Conservation (phyloP, 306 rosid species). For the Trichosanthes truncata region DNA sequence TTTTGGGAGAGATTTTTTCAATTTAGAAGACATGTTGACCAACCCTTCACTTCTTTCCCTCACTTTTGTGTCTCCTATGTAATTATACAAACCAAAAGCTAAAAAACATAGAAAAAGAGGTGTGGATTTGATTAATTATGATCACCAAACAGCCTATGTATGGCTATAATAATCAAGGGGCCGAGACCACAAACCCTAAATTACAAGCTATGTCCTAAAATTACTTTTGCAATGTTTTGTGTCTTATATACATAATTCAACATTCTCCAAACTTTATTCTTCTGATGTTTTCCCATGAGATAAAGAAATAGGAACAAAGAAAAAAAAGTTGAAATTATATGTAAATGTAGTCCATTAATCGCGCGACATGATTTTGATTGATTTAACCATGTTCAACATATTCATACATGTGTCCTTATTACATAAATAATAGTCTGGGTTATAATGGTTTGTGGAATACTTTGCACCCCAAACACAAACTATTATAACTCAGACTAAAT, state of each 20-base stretch:
- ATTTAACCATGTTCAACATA: not conserved
- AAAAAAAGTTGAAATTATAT: not conserved
- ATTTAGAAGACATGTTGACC: not conserved
- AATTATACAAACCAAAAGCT: not conserved
- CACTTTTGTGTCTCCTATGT: not conserved
- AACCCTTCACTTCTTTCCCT: not conserved
- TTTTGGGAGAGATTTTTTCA: not conserved
- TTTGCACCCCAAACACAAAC: no score
- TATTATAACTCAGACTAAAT: no score
- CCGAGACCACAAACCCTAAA: not conserved
- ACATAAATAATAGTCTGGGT: no score
- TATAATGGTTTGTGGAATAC: no score
- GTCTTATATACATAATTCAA: not conserved
- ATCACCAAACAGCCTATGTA: not conserved
- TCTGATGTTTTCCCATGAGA: not conserved
- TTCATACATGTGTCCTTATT: not conserved
- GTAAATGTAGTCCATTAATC: not conserved
- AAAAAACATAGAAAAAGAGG: not conserved
- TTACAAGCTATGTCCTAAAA: not conserved
- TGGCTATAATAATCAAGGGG: not conserved
- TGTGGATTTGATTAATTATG: constrained; percentile 5
- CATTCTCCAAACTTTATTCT: not conserved
- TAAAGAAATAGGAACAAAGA: not conserved
- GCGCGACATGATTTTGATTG: not conserved
- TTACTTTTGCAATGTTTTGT: not conserved